phyloP scores from a whole-genome alignment of 2,329 filamentous ascomycete genomes.

The Neonectria coccinea region DNA sequence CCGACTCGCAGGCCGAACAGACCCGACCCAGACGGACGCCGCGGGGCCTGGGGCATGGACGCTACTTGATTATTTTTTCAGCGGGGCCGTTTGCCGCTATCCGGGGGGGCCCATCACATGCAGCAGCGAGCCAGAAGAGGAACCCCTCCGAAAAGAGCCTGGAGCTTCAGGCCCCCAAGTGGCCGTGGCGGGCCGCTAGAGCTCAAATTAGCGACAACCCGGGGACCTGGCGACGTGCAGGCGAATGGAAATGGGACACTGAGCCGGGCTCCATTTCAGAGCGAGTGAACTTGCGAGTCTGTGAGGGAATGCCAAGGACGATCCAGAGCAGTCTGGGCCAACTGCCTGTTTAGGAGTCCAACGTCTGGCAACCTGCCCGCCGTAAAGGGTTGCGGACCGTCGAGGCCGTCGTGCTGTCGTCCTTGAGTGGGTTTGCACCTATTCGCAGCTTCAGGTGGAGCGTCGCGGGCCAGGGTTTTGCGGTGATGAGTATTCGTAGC shows the following conservation, averaged over 20 bases:
- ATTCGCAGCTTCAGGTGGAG: conserved; percentile 4
- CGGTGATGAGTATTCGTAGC: background rate
- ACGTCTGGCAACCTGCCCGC: background rate
- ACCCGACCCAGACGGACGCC: conserved; percentile 11
- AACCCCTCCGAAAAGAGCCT: conserved; percentile 13
- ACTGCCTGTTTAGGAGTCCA: background rate
- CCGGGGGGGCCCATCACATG: conserved; percentile 42
- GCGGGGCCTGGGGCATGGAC: conserved; percentile 43
- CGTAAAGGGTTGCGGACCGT: background rate
- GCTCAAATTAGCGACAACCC: background rate
- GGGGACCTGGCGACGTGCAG: too few relatives aligned
- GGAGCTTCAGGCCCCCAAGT: conserved; percentile 18
- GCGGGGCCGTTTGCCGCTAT: conserved; percentile 40
- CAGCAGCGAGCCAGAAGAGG: conserved; percentile 17
- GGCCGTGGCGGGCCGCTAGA: conserved; percentile 8
- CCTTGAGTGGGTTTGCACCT: too few relatives aligned
- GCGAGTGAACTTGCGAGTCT: background rate
- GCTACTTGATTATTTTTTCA: conserved; percentile 51
- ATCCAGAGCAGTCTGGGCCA: background rate
- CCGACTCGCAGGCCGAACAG: background rate
- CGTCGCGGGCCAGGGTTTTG: background rate
- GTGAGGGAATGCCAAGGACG: background rate
- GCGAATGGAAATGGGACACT: too few relatives aligned
- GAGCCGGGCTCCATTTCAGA: too few relatives aligned
- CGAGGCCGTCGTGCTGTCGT: background rate